A percentile compares a stretch with the other conserved stretches of the same genome.
These are phyloP conservation scores for Alloteropsis semialata DNA, from an alignment of 176 grass and related monocot species.

Conservation along the genomic window DNA sequence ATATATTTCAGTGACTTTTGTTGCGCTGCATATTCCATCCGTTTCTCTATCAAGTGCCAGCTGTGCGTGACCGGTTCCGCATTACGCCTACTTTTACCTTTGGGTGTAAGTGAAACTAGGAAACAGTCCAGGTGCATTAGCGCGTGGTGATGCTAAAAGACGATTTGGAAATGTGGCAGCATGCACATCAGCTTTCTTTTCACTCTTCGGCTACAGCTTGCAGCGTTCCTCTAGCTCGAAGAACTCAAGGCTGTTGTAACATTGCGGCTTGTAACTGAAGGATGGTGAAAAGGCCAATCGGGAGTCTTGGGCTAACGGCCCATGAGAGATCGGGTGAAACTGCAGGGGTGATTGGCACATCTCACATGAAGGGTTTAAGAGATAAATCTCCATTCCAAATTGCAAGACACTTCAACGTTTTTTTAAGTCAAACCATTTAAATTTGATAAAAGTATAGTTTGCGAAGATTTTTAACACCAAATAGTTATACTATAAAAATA, in stretches of 20 bases:
- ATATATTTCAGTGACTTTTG: not conserved
- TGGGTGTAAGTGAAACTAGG: not conserved
- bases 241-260: not conserved
- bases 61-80: not conserved
- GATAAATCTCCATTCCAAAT: too few species aligned
- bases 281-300: too few species aligned
- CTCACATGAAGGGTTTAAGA: too few species aligned
- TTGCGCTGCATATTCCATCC: not conserved
- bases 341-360: too few species aligned
- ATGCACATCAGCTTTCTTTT: not conserved
- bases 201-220: not conserved
- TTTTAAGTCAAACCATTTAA: too few species aligned
- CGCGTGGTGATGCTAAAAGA: conserved; percentile 1
- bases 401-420: too few species aligned
- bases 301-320: too few species aligned
- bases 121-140: conserved; percentile 11
- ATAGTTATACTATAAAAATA: too few species aligned
- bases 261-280: not conserved
- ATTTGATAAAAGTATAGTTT: too few species aligned
- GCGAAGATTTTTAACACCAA: too few species aligned
- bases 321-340: too few species aligned
- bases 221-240: not conserved
- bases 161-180: not conserved
- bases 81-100: not conserved
- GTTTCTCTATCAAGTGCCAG: not conserved